phyloP scores from a whole-genome alignment of 495 filamentous ascomycete genomes.

The Talaromyces trachyspermus region DNA sequence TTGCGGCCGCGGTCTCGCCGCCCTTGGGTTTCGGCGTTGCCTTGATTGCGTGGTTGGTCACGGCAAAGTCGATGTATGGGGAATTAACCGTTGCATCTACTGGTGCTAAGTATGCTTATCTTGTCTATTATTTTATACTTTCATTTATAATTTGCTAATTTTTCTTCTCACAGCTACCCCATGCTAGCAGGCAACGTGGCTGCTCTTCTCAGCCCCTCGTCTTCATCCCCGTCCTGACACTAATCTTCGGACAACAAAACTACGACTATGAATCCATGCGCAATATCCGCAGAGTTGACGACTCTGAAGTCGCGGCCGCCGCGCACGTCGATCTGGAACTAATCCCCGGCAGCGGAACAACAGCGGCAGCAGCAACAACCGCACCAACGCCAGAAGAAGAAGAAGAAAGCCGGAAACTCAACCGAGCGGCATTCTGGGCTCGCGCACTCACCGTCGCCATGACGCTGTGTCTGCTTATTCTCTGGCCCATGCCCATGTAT shows the following conservation, averaged over 20 bases:
- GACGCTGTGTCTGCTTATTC: conserved; percentile 68
- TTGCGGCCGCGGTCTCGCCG: conserved; percentile 66
- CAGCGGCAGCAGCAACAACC: too few species aligned
- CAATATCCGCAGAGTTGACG: conserved; percentile 74
- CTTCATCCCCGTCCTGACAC: conserved; percentile 73
- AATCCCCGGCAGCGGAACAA: conserved; percentile 50
- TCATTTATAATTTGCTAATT: not conserved
- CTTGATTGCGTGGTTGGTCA: conserved; percentile 86
- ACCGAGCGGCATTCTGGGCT: conserved; percentile 69
- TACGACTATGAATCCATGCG: conserved; percentile 91
- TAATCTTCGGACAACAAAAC: conserved; percentile 64
- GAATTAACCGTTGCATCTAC: conserved; percentile 66
- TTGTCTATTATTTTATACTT: not conserved
- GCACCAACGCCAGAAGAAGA: too few species aligned
- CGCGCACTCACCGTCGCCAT: conserved; percentile 67
- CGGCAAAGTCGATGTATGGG: conserved; percentile 70
- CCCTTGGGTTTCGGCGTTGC: conserved; percentile 69
- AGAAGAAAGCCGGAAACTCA: conserved; percentile 62
- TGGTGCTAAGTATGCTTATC: conserved; percentile 54
- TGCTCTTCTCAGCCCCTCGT: conserved; percentile 74
- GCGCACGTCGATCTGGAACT: conserved; percentile 68
- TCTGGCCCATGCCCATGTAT: conserved; percentile 97
- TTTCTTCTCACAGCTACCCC: conserved; percentile 54
- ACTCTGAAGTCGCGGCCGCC: conserved; percentile 62
- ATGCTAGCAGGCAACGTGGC: conserved; percentile 85